These are phyloP conservation scores for Calonectria pauciramosa DNA, from an alignment of 2,329 filamentous ascomycete genomes.

Conservation along the genomic window DNA sequence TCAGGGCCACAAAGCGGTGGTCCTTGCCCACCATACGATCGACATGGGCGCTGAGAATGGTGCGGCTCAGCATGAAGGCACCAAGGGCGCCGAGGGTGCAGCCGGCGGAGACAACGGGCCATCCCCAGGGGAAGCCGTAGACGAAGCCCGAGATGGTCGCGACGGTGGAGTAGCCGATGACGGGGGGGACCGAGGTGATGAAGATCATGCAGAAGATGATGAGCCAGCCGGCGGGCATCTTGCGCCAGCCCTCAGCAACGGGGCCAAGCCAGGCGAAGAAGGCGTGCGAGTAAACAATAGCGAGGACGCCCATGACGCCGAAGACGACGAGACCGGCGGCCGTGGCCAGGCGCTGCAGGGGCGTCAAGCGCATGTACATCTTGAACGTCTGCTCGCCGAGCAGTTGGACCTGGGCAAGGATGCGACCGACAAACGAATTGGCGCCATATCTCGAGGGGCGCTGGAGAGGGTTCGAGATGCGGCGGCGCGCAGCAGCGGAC, in stretches of 20 bases:
- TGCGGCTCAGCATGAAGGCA: slow-evolving; percentile 85
- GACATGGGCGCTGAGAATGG: slow-evolving; percentile 83
- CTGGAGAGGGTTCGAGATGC: slow-evolving; percentile 59
- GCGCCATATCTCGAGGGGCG: slow-evolving; percentile 42
- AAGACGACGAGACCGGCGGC: slow-evolving; percentile 63
- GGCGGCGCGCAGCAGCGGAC: slow-evolving; percentile 44
- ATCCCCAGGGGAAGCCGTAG: slow-evolving; percentile 74
- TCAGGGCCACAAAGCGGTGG: slow-evolving; percentile 88
- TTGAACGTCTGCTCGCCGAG: slow-evolving; percentile 60
- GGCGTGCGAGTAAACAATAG: slow-evolving; percentile 82
- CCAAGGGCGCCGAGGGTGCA: slow-evolving; percentile 83
- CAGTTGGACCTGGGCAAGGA: slow-evolving; percentile 54
- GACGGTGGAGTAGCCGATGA: slow-evolving; percentile 88
- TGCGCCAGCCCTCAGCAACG: slow-evolving; percentile 81
- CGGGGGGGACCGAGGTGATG: slow-evolving; percentile 84
- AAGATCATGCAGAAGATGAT: slow-evolving; percentile 84
- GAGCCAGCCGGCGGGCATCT: slow-evolving; percentile 77
- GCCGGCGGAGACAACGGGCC: slow-evolving; percentile 85
- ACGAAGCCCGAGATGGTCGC: slow-evolving; percentile 68
- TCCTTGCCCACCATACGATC: slow-evolving; percentile 85
- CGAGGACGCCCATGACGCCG: slow-evolving; percentile 73
- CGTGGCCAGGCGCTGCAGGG: slow-evolving; percentile 73
- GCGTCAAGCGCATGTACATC: slow-evolving; percentile 68
- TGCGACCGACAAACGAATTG: slow-evolving; percentile 50
- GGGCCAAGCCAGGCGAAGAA: slow-evolving; percentile 85